A percentile compares a stretch with the other conserved stretches of the same genome.
These are phyloP conservation scores for Pisolithus marmoratus DNA, from an alignment of 768 basidiomycete genomes.

Conservation along the genomic window DNA sequence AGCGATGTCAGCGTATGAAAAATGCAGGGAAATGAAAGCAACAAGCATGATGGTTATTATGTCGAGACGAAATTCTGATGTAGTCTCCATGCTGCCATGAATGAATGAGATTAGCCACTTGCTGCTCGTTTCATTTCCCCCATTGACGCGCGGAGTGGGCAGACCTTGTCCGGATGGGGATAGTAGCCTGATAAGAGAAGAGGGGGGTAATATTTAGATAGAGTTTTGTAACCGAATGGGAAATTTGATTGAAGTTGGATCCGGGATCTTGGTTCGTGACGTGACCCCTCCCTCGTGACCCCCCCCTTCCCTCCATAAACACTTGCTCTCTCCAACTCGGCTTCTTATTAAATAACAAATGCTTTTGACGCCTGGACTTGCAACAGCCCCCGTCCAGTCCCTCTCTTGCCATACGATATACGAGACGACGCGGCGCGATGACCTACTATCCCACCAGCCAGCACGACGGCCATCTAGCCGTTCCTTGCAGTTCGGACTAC, in stretches of 20 bases:
- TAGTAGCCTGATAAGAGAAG: background rate
- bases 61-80: background rate
- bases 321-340: background rate
- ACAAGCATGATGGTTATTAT: background rate
- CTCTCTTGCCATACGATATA: too few relatives aligned
- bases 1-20: background rate
- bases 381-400: background rate
- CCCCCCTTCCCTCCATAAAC: too few relatives aligned
- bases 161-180: background rate
- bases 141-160: too few relatives aligned
- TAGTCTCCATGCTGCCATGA: background rate
- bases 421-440: background rate
- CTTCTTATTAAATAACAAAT: background rate
- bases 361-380: background rate
- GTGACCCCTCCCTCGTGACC: background rate
- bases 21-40: background rate
- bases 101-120: background rate
- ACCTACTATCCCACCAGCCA: background rate
- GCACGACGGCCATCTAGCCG: background rate
- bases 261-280: background rate
- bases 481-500: slow-evolving; percentile 1
- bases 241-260: background rate
- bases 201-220: too few relatives aligned
- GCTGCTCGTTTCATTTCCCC: too few relatives aligned
- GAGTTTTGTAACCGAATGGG: slow-evolving; percentile 1